Percentiles rank a stretch among this genome's conserved stretches.
These are phyloP conservation scores for Fragilaria crotonensis DNA, from an alignment of 108 stramenopile genomes.

Conservation along the genomic window DNA sequence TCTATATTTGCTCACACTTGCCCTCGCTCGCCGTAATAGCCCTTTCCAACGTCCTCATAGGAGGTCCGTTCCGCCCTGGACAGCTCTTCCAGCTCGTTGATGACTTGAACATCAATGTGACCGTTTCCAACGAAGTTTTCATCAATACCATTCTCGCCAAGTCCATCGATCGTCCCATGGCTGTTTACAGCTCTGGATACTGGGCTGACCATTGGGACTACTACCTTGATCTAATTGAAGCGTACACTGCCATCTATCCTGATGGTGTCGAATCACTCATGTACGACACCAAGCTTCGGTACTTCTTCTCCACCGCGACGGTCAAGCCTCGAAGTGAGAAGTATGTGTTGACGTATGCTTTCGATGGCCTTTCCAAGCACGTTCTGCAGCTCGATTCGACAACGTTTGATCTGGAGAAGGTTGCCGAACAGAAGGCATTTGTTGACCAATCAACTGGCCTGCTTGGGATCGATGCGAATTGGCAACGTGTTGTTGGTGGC, in stretches of 20 bases:
- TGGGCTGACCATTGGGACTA: constrained; percentile 92
- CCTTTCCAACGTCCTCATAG: constrained; percentile 49
- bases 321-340: constrained; percentile 79
- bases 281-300: constrained; percentile 82
- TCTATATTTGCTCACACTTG: not conserved
- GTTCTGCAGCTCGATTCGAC: constrained; percentile 85
- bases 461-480: constrained; percentile 77
- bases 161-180: constrained; percentile 69
- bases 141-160: constrained; percentile 64
- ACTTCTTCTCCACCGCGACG: constrained; percentile 87
- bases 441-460: constrained; percentile 66
- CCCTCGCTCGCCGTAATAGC: constrained; percentile 1
- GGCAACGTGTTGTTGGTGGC: constrained; percentile 70
- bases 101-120: constrained; percentile 52
- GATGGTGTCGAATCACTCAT: constrained; percentile 86
- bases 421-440: constrained; percentile 70
- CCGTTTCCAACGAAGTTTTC: constrained; percentile 45
- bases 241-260: constrained; percentile 89
- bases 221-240: constrained; percentile 86
- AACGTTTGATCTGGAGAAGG: constrained; percentile 63
- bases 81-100: constrained; percentile 83
- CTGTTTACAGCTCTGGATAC: constrained; percentile 77
- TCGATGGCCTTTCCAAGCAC: constrained; percentile 75
- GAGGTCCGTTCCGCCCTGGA: constrained; percentile 89
- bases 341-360: constrained; percentile 82